A percentile compares a stretch with the other conserved stretches of the same genome.
Conservation (phyloP, 192 early-diverging fungal species). For the Cladochytrium replicatum region DNA sequence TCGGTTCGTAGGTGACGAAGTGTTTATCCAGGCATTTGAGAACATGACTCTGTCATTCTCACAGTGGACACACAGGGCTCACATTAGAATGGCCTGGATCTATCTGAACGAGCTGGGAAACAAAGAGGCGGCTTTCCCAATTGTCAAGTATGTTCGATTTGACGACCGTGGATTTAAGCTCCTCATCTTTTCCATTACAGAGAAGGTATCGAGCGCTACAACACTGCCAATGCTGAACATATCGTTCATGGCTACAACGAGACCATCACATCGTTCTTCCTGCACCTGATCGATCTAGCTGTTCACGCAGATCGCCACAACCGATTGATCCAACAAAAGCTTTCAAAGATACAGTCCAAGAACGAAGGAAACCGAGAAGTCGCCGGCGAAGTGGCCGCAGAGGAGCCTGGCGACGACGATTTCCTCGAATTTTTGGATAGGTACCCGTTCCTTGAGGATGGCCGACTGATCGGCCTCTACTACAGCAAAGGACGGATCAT, state of each 20-base stretch:
- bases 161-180: background rate
- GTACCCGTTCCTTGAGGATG: slow-evolving; percentile 20
- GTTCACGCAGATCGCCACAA: slow-evolving; percentile 8
- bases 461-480: slow-evolving; percentile 4
- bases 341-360: too few relatives aligned
- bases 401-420: slow-evolving; percentile 3
- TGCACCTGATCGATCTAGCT: slow-evolving; percentile 15
- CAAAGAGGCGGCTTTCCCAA: slow-evolving; percentile 9
- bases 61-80: slow-evolving; percentile 31
- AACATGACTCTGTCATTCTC: slow-evolving; percentile 14
- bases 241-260: slow-evolving; percentile 26
- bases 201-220: slow-evolving; percentile 19
- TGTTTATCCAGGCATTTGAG: slow-evolving; percentile 26
- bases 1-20: slow-evolving; percentile 15
- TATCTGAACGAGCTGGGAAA: slow-evolving; percentile 12
- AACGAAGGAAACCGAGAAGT: background rate
- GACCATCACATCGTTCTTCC: slow-evolving; percentile 26
- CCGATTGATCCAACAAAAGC: background rate
- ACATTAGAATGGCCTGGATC: slow-evolving; percentile 32
- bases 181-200: slow-evolving; percentile 2
- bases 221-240: slow-evolving; percentile 9
- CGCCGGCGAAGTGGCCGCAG: background rate
- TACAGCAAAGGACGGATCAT: slow-evolving; percentile 10
- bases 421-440: slow-evolving; percentile 16
- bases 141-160: slow-evolving; percentile 13